Evolutionary conservation across 2,329 filamentous ascomycete species (phyloP), one percentile per base, ranked within the genome.

Genomic region (Aspergillus chevalieri): DNA sequence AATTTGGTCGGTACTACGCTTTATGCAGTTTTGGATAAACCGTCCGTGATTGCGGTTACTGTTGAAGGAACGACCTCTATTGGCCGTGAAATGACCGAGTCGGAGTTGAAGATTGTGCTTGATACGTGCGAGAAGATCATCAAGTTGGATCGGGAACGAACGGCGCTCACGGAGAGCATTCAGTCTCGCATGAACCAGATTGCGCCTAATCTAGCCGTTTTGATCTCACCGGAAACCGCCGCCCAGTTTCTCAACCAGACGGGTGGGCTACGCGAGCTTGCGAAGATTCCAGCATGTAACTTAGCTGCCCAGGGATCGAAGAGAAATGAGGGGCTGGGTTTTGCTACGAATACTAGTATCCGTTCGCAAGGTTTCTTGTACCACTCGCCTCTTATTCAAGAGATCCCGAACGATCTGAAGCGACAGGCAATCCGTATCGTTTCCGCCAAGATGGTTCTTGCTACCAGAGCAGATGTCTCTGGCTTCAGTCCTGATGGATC

Each of bases 161-260:
- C 81, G 53, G 87, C 84, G 0, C 78, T 98, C 48, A 95, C 89
- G 2, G 86, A 93, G 65, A 98, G 95, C 63, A 93, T 98, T 14
- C 89, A 96, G 71, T 96, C 92, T 33, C 87, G 93, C 53, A 97
- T 98, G 89, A 93, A 87, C 58, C 78, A 95, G 30, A 97, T 97
- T 65, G 93, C 93, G 4, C 93, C 93, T 0, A 98, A 98, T 62
- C 73, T 97, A 47, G 95, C 93, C 0, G 85, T 84, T 1, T 80
- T 98, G 15, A 87, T 98, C 50, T 93, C 93, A 15, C 93, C 92
- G 0, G 78, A 95, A 15, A 96, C 92, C 2, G 92, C 93, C 6
- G 93, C 93, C 3, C 92, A 97, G 71, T 81, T 98, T n/a, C 86
- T 98, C 61, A 96, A 96, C 69, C 89, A 89, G 52, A 87, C 90